These are phyloP conservation scores for Boechera divaricarpa DNA, from an alignment of 345 rosid species.

Conservation along the genomic window DNA sequence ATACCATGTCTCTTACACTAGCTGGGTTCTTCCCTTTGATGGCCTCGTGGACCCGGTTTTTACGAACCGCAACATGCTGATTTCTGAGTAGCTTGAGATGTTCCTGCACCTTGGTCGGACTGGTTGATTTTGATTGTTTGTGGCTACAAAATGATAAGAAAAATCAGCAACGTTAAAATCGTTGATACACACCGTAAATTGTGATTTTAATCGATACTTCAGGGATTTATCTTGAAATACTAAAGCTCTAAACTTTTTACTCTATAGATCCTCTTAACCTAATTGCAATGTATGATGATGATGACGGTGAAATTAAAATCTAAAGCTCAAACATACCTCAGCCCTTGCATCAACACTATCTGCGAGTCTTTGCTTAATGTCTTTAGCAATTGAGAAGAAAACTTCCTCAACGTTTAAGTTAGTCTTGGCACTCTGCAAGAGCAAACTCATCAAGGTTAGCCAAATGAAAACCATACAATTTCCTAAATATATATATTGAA, in stretches of 20 bases:
- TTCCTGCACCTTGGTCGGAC: slow-evolving; percentile 63
- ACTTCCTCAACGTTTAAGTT: slow-evolving; percentile 87
- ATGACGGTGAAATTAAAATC: background rate
- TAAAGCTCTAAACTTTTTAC: background rate
- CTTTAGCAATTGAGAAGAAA: slow-evolving; percentile 84
- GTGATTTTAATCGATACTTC: background rate
- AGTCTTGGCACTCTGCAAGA: slow-evolving; percentile 86
- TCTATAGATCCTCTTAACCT: background rate
- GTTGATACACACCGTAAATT: background rate
- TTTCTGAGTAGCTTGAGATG: slow-evolving; percentile 68
- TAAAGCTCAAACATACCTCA: slow-evolving; percentile 52
- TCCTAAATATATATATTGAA: background rate
- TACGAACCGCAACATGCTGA: slow-evolving; percentile 84
- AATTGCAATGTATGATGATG: slow-evolving; percentile 27
- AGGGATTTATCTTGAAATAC: background rate
- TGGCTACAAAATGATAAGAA: slow-evolving; percentile 52
- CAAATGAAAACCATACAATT: background rate
- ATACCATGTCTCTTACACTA: slow-evolving; percentile 12
- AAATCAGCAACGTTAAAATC: background rate
- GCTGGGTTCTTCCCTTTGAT: slow-evolving; percentile 24
- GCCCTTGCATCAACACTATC: slow-evolving; percentile 67
- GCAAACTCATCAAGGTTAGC: slow-evolving; percentile 34
- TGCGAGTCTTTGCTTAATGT: slow-evolving; percentile 83
- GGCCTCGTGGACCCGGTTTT: background rate
- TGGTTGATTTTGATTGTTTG: slow-evolving; percentile 79